Conservation (phyloP, 306 rosid species). For the Luffa aegyptiaca region DNA sequence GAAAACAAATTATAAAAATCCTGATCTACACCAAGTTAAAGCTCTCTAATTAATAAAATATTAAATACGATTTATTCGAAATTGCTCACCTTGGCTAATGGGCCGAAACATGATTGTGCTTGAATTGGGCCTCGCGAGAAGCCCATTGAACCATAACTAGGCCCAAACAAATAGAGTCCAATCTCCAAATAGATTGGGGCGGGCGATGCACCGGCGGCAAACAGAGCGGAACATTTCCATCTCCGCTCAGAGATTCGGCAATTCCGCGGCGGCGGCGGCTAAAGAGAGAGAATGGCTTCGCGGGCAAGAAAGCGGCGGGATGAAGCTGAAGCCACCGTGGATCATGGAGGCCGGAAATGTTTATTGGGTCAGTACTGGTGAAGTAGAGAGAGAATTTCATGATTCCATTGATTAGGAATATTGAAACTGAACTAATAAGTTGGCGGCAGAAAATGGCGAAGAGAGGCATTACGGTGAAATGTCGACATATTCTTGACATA, state of each 20-base stretch:
- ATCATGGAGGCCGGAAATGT: not conserved
- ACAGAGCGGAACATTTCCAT: not conserved
- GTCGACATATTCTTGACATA: slow-evolving; percentile 49
- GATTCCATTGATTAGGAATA: not conserved
- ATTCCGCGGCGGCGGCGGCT: not conserved
- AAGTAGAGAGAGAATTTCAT: not conserved
- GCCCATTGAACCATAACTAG: not conserved
- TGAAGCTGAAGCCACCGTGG: not conserved
- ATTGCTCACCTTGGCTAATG: not conserved
- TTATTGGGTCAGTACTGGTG: not conserved
- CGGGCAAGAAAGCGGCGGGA: not conserved
- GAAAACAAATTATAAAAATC: no score
- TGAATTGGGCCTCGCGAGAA: not conserved
- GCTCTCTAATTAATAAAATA: no score
- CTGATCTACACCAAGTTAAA: not conserved
- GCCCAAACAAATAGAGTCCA: not conserved
- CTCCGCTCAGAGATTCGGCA: not conserved
- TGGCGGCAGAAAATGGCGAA: slow-evolving; percentile 7
- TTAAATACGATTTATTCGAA: not conserved
- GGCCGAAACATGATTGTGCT: not conserved
- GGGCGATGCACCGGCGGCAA: not conserved
- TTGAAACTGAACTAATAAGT: not conserved
- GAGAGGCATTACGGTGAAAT: slow-evolving; percentile 11
- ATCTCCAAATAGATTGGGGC: not conserved
- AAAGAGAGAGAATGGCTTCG: not conserved